phyloP scores from a whole-genome alignment of 345 rosid genomes.

The Clausena lansium region DNA sequence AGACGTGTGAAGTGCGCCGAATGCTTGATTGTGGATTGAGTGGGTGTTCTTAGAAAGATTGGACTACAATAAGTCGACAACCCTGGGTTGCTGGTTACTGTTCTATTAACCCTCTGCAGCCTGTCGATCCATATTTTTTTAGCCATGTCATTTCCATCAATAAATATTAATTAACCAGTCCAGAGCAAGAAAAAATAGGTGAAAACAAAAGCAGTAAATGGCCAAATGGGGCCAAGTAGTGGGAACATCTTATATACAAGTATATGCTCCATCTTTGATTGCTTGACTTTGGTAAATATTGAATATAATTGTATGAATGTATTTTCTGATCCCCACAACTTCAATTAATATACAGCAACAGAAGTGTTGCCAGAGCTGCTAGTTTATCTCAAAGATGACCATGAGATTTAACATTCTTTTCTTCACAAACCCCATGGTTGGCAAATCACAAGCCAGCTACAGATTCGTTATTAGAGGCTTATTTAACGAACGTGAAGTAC shows the following conservation, averaged over 20 bases:
- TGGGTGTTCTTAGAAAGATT: too few relatives aligned
- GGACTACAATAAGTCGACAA: too few relatives aligned
- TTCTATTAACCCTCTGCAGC: too few relatives aligned
- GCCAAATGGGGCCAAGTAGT: too few relatives aligned
- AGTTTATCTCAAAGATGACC: background rate
- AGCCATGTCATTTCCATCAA: background rate
- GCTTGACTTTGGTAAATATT: slow-evolving; percentile 4
- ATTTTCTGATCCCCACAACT: slow-evolving; percentile 10
- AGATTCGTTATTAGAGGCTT: background rate
- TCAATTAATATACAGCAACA: background rate
- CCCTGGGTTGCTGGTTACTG: too few relatives aligned
- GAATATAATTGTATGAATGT: slow-evolving; percentile 13
- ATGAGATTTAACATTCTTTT: background rate
- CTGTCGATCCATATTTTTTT: too few relatives aligned
- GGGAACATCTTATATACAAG: background rate
- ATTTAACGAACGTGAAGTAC: slow-evolving; percentile 30
- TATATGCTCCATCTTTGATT: background rate
- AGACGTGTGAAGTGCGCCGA: too few relatives aligned
- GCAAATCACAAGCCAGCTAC: background rate
- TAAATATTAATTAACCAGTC: background rate
- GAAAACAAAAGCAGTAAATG: too few relatives aligned
- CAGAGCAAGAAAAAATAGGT: background rate
- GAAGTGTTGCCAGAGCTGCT: background rate
- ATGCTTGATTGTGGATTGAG: too few relatives aligned
- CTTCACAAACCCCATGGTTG: background rate